Conservation (phyloP, 2,329 filamentous ascomycete species). For the Penicillium paneum region DNA sequence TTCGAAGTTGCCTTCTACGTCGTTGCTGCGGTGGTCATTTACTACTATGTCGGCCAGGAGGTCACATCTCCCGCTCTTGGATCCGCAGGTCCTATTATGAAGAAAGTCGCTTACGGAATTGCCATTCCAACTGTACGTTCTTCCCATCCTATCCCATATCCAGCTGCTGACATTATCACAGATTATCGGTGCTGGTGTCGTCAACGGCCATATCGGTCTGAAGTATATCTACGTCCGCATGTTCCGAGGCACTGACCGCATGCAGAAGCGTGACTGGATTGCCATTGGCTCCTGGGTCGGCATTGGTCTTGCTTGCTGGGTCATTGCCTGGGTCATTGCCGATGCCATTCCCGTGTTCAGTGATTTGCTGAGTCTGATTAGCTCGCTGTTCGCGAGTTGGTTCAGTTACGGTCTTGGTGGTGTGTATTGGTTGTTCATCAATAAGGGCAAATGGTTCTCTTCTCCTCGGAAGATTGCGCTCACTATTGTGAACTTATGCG, state of each 20-base stretch:
- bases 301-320: constrained; percentile 56
- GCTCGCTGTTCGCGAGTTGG: constrained; percentile 15
- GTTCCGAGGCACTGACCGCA: constrained; percentile 57
- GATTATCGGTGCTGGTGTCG: constrained; percentile 67
- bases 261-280: constrained; percentile 48
- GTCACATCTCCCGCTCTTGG: constrained; percentile 65
- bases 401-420: constrained; percentile 40
- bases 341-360: constrained; percentile 68
- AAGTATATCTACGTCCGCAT: constrained; percentile 65
- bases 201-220: constrained; percentile 63
- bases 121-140: constrained; percentile 59
- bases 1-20: constrained; percentile 62
- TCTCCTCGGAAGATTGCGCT: constrained; percentile 45
- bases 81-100: constrained; percentile 55
- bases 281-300: constrained; percentile 58
- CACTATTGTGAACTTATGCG: constrained; percentile 44
- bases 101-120: constrained; percentile 65
- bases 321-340: constrained; percentile 64
- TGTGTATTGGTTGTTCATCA: constrained; percentile 49
- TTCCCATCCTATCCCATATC: not conserved
- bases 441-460: constrained; percentile 42
- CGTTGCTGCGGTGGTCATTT: constrained; percentile 65
- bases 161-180: constrained; percentile 8
- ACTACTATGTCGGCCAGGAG: constrained; percentile 60
- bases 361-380: constrained; percentile 60